Conservation (phyloP, 192 early-diverging fungal genomes). For the Rhizoclosmatium globosum region DNA sequence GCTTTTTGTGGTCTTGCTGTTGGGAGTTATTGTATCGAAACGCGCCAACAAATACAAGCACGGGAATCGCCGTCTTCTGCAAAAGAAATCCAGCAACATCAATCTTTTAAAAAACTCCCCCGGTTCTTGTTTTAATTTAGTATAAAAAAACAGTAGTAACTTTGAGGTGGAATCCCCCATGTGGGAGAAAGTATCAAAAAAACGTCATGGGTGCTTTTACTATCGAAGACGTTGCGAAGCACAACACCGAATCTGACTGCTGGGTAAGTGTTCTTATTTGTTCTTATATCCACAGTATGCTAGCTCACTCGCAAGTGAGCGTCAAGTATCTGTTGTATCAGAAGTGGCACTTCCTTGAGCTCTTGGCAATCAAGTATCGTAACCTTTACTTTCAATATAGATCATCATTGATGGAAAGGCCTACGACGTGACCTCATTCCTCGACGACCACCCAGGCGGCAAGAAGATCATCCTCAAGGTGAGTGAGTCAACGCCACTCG, state of each 20-base stretch:
- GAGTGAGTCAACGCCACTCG: background rate
- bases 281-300: background rate
- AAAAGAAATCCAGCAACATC: too few relatives aligned
- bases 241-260: slow-evolving; percentile 70
- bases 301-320: background rate
- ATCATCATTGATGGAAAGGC: slow-evolving; percentile 57
- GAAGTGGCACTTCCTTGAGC: background rate
- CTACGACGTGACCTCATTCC: slow-evolving; percentile 49
- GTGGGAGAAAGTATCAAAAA: slow-evolving; percentile 37
- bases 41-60: too few relatives aligned
- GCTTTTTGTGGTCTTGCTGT: too few relatives aligned
- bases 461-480: slow-evolving; percentile 70
- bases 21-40: too few relatives aligned
- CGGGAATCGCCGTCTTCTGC: too few relatives aligned
- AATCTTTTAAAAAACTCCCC: too few relatives aligned
- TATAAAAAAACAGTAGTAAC: too few relatives aligned
- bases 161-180: too few relatives aligned
- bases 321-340: too few relatives aligned
- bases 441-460: slow-evolving; percentile 46
- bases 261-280: slow-evolving; percentile 55
- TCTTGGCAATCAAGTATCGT: background rate
- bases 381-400: background rate
- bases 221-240: slow-evolving; percentile 73
- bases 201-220: slow-evolving; percentile 36
- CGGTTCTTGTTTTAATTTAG: too few relatives aligned